A percentile compares a stretch with the other conserved stretches of the same genome.
Evolutionary conservation across 192 early-diverging fungal genomes (phyloP).

Genomic region (Coemansia javaensis): DNA sequence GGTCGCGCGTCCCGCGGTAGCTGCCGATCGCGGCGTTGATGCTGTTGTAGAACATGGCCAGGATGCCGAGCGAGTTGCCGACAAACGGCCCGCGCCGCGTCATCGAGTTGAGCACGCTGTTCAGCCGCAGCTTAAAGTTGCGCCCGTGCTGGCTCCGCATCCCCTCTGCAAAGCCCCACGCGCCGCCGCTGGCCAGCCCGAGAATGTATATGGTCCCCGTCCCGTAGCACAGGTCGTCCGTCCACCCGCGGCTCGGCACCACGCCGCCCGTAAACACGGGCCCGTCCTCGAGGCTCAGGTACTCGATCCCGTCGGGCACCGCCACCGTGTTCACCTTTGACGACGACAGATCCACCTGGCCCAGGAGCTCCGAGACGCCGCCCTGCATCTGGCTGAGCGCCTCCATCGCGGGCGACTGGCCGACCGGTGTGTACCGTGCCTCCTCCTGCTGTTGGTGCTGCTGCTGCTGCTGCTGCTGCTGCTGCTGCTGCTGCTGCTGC

Average conservation of each 20-base stretch:
- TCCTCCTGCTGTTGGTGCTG: background rate
- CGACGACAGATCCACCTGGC: slow-evolving; percentile 45
- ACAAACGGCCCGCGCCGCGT: slow-evolving; percentile 81
- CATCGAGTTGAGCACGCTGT: slow-evolving; percentile 75
- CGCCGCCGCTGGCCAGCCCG: slow-evolving; percentile 67
- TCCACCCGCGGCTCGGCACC: slow-evolving; percentile 71
- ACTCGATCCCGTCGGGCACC: slow-evolving; percentile 39
- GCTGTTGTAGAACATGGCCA: slow-evolving; percentile 80
- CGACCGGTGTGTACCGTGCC: background rate
- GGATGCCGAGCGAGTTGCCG: slow-evolving; percentile 73
- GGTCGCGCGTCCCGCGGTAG: slow-evolving; percentile 60
- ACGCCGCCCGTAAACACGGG: slow-evolving; percentile 40
- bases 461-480: slow-evolving; percentile 7
- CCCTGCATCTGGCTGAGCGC: slow-evolving; percentile 31
- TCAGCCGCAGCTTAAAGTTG: slow-evolving; percentile 69
- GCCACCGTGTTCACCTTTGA: slow-evolving; percentile 27
- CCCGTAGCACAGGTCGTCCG: slow-evolving; percentile 81
- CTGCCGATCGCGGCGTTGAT: slow-evolving; percentile 63
- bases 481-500: slow-evolving; percentile 23
- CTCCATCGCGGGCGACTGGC: slow-evolving; percentile 5
- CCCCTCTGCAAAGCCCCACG: slow-evolving; percentile 73
- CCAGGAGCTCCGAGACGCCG: slow-evolving; percentile 44
- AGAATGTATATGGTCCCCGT: slow-evolving; percentile 74
- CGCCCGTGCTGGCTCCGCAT: slow-evolving; percentile 56
- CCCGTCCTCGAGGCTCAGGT: slow-evolving; percentile 47